Evolutionary conservation across 192 early-diverging fungal genomes (phyloP), one percentile per base, ranked within the genome.

Genomic region (Podila verticillata): DNA sequence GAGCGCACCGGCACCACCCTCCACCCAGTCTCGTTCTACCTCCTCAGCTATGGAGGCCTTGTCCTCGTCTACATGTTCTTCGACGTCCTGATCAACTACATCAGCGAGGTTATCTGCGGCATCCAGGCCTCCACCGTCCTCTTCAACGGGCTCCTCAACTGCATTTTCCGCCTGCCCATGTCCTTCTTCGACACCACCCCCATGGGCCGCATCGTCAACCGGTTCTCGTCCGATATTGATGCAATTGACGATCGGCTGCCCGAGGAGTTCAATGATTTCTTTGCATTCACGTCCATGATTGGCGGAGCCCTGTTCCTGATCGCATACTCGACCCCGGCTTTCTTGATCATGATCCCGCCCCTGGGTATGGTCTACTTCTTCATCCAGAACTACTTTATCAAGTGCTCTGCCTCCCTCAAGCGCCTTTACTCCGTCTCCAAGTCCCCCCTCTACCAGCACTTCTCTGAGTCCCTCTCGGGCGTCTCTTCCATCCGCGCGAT

Each of bases 131-230:
- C 90, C 17, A 82, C 70, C 9, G 78, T 61, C 1, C 65, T 94
- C 28, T 89, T 92, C 65, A 44, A 64, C 22, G 68, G 66, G 12
- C 68, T 93, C 36, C 61, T 93, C 20, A 73, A 73, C 3, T 58
- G 85, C n/a, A 85, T 94, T 24, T 67, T 92, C 39, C 87, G 84
- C 29, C 88, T 93, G 7, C 89, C 90, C 62, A 86, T 96, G 48
- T 87, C 91, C 24, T 96, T 96, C 85, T 98, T 94, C 75, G 95
- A 96, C 73, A 90, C 90, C n/a, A 95, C 92, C 34, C 96, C 96
- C 9, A 68, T 68, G 67, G 74, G 74, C 61, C 64, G 83, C 8
- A 90, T 92, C 34, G 30, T 94, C 75, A 98, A 96, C 81, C 81
- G 97, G 57, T 96, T 95, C 70, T 93, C 94, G 3, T 90, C 92